Conservation (phyloP, 1,139 yeast species). For the Suhomyces choctaworum region DNA sequence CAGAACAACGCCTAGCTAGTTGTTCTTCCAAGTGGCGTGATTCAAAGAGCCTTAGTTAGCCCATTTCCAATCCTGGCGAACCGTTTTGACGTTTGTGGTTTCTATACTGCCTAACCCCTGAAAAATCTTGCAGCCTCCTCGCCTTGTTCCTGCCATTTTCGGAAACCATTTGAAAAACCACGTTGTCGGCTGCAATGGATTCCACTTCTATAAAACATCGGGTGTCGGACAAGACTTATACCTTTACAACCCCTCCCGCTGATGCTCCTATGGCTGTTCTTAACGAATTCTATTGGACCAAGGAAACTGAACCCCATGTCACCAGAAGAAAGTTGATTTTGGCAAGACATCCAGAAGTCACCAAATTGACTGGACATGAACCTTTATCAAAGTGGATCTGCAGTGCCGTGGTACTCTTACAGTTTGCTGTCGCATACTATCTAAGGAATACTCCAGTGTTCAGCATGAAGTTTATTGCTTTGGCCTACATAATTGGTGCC, state of each 20-base stretch:
- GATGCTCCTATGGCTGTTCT: constrained; percentile 43
- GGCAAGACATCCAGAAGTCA: constrained; percentile 74
- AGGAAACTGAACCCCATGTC: constrained; percentile 78
- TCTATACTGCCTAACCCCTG: background rate
- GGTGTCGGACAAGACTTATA: constrained; percentile 33
- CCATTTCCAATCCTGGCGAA: background rate
- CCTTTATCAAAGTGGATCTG: constrained; percentile 81
- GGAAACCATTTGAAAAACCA: background rate
- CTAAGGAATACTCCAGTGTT: constrained; percentile 58
- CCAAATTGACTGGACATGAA: constrained; percentile 82
- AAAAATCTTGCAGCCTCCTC: background rate
- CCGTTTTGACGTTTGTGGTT: background rate
- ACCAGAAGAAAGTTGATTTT: constrained; percentile 71
- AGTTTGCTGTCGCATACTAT: constrained; percentile 60
- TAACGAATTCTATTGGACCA: constrained; percentile 81
- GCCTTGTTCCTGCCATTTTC: background rate
- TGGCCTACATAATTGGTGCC: constrained; percentile 82
- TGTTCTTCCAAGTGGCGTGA: constrained; percentile 3
- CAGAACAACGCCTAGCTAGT: constrained; percentile 1
- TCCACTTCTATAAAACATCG: constrained; percentile 36
- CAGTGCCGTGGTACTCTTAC: constrained; percentile 60
- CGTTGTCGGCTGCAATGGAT: constrained; percentile 1
- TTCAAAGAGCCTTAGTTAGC: too few relatives aligned
- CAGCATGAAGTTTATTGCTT: constrained; percentile 54
- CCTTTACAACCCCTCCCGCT: constrained; percentile 45